Conservation (phyloP, 352 stramenopile species). For the Pythium folliculosum region DNA sequence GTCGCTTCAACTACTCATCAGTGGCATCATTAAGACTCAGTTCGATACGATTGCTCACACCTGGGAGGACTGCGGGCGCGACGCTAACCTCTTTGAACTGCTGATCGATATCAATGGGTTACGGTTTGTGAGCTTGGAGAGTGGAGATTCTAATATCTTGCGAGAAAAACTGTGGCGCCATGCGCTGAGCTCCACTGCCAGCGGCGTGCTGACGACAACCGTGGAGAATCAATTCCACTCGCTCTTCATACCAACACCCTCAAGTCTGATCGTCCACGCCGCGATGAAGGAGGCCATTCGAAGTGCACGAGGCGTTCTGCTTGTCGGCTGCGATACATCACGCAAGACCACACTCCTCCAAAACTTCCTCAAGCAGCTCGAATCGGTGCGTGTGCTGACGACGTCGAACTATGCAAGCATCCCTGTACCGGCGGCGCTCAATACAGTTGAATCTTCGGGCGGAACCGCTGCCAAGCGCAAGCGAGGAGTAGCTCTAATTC, state of each 20-base stretch:
- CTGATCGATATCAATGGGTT: conserved; percentile 30
- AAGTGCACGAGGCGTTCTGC: conserved; percentile 27
- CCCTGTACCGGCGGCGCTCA: conserved; percentile 15
- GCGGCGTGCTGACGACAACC: background rate
- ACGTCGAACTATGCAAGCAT: conserved; percentile 30
- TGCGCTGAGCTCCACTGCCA: background rate
- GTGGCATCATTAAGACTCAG: conserved; percentile 29
- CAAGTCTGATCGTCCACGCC: conserved; percentile 34
- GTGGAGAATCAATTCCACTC: conserved; percentile 20
- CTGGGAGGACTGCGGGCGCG: conserved; percentile 31
- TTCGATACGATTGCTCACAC: conserved; percentile 29
- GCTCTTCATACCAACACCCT: conserved; percentile 34
- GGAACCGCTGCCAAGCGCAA: conserved; percentile 2
- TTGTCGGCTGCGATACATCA: conserved; percentile 29
- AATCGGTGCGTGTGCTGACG: conserved; percentile 26
- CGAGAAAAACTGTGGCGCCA: conserved; percentile 29
- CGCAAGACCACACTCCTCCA: conserved; percentile 32
- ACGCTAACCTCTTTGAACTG: conserved; percentile 33
- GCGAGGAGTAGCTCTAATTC: conserved; percentile 21
- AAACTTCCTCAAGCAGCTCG: conserved; percentile 34
- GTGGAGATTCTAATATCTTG: conserved; percentile 19
- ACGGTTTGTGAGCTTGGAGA: conserved; percentile 29
- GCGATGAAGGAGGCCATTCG: conserved; percentile 32
- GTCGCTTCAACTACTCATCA: conserved; percentile 29
- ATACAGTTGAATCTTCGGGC: conserved; percentile 6